Evolutionary conservation across 257 asterid species (phyloP).

Genomic region (Solanum tacnaense): DNA sequence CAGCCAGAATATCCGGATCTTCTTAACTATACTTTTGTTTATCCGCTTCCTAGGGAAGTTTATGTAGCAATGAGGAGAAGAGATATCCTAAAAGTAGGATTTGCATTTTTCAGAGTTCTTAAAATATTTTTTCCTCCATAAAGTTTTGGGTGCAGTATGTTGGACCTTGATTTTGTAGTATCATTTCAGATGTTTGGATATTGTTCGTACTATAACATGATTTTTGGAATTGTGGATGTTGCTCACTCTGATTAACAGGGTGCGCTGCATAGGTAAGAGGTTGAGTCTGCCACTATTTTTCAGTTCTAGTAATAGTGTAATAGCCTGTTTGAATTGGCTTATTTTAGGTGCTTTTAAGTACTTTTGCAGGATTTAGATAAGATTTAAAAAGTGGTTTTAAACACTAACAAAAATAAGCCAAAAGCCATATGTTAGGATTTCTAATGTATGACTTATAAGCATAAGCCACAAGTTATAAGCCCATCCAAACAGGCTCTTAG

Average conservation of each 20-base stretch:
- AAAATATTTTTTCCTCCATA: background rate
- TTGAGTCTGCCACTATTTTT: background rate
- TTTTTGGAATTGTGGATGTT: background rate
- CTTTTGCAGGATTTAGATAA: background rate
- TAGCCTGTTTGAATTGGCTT: background rate
- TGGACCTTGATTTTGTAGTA: background rate
- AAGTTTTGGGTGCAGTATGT: background rate
- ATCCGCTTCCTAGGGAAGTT: background rate
- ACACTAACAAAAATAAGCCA: background rate
- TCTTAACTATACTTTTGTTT: background rate
- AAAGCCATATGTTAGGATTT: background rate
- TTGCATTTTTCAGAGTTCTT: background rate
- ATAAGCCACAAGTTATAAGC: background rate
- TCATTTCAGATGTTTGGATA: background rate
- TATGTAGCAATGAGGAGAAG: background rate
- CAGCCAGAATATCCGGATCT: background rate
- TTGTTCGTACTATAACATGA: background rate
- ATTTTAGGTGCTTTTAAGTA: background rate
- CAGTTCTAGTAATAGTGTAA: background rate
- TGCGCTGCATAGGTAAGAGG: background rate
- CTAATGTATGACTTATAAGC: background rate
- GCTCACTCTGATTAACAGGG: background rate
- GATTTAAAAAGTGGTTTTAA: background rate
- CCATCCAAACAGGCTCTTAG: background rate
- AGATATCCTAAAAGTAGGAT: background rate